Percentiles rank a stretch among this genome's conserved stretches.
These are phyloP conservation scores for Nicotiana undulata DNA, from an alignment of 257 asterid genomes.

Conservation along the genomic window DNA sequence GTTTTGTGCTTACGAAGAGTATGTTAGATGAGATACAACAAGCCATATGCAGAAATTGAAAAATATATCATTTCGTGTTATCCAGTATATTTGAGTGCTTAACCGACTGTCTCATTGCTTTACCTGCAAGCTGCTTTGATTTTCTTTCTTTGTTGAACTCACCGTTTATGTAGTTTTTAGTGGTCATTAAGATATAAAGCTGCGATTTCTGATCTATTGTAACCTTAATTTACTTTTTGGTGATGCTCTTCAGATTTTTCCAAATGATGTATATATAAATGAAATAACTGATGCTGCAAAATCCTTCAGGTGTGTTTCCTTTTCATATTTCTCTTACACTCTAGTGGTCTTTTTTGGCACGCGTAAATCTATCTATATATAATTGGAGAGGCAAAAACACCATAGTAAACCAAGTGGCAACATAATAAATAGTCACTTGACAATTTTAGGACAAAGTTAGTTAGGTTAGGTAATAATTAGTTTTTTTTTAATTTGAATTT, in stretches of 20 bases:
- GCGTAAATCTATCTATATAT: background rate
- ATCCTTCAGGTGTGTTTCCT: constrained; percentile 44
- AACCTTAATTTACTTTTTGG: background rate
- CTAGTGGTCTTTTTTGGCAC: background rate
- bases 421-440: too few relatives aligned
- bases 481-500: too few relatives aligned
- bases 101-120: background rate
- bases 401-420: too few relatives aligned
- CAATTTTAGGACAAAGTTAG: too few relatives aligned
- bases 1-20: background rate
- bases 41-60: background rate
- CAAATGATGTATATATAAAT: constrained; percentile 65
- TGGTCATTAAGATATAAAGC: constrained; percentile 1
- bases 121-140: background rate
- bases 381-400: too few relatives aligned
- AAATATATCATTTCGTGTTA: background rate
- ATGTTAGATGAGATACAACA: background rate
- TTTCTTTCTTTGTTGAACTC: background rate
- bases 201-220: background rate
- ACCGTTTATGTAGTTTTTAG: background rate
- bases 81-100: background rate
- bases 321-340: constrained; percentile 6
- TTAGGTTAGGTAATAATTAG: too few relatives aligned
- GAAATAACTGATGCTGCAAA: constrained; percentile 61
- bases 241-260: constrained; percentile 57